Percentiles rank a stretch among this genome's conserved stretches.
Conservation (phyloP, 2,329 filamentous ascomycete genomes). For the Venturia oleaginea region DNA sequence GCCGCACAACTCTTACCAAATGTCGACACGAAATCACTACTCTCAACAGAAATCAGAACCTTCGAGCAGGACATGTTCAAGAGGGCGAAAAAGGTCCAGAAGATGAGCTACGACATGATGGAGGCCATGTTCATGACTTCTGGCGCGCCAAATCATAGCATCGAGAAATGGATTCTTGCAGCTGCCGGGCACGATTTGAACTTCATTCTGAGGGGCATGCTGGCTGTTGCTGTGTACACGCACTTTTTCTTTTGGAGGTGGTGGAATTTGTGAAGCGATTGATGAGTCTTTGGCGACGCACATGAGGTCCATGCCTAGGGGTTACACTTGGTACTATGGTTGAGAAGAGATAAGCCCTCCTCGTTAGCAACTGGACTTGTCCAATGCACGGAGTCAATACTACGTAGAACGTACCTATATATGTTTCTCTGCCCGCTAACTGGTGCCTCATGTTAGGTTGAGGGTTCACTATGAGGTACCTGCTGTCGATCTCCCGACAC, state of each 20-base stretch:
- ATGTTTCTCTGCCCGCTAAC: background rate
- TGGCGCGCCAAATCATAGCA: constrained; percentile 10
- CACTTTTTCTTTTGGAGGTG: constrained; percentile 9
- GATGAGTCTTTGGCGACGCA: background rate
- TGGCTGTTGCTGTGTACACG: background rate
- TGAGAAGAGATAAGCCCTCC: no score
- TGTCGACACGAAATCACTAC: background rate
- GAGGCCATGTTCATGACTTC: constrained; percentile 5
- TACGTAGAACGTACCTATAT: background rate
- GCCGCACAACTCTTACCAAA: background rate
- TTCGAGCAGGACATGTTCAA: constrained; percentile 15
- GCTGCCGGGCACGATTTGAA: constrained; percentile 7
- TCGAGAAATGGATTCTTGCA: constrained; percentile 10
- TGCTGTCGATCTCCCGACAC: background rate
- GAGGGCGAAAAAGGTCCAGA: constrained; percentile 6
- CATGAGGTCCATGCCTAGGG: no score
- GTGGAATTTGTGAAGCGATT: background rate
- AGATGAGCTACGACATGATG: constrained; percentile 13
- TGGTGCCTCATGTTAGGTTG: background rate
- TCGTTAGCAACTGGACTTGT: no score
- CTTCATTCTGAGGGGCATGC: background rate
- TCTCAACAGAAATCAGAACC: background rate
- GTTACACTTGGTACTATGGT: no score
- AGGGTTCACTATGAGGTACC: background rate
- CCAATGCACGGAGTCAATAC: no score